phyloP scores from a whole-genome alignment of 768 basidiomycete genomes.

The Mrakia hoshinonis region DNA sequence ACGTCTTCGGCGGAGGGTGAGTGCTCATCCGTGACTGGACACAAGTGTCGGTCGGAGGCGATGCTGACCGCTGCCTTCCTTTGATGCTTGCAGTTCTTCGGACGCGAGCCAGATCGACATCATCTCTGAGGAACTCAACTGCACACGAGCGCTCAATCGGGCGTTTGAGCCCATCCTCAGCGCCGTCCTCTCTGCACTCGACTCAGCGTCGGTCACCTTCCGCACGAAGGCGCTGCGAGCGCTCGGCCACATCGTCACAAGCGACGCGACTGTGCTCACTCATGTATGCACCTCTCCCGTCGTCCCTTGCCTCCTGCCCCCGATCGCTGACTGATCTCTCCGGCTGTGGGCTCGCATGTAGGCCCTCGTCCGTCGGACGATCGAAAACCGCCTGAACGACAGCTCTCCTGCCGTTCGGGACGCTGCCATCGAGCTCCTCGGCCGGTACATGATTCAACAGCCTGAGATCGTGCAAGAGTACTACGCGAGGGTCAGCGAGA shows the following conservation, averaged over 20 bases:
- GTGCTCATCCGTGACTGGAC: conserved; percentile 32
- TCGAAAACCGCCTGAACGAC: conserved; percentile 83
- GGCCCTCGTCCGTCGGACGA: conserved; percentile 70
- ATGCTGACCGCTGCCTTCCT: neutral
- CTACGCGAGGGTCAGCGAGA: conserved; percentile 75
- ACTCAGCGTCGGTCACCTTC: conserved; percentile 80
- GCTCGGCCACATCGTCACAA: conserved; percentile 77
- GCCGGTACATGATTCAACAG: conserved; percentile 89
- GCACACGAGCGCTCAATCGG: conserved; percentile 9
- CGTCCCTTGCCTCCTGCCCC: neutral
- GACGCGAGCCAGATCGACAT: conserved; percentile 5
- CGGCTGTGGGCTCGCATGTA: conserved; percentile 35
- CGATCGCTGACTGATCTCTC: neutral
- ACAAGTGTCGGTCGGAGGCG: neutral
- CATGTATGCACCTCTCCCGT: conserved; percentile 45
- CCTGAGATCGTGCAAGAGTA: conserved; percentile 84
- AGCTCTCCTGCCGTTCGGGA: conserved; percentile 91
- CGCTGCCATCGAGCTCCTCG: conserved; percentile 90
- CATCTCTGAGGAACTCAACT: conserved; percentile 24
- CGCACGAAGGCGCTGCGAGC: conserved; percentile 88
- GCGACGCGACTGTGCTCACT: conserved; percentile 73
- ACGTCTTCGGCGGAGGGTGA: conserved; percentile 77
- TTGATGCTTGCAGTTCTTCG: neutral
- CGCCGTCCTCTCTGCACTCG: conserved; percentile 66
- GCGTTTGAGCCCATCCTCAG: conserved; percentile 78